phyloP scores from a whole-genome alignment of 441 rosid genomes.

The Cnidoscolus chayamansa region DNA sequence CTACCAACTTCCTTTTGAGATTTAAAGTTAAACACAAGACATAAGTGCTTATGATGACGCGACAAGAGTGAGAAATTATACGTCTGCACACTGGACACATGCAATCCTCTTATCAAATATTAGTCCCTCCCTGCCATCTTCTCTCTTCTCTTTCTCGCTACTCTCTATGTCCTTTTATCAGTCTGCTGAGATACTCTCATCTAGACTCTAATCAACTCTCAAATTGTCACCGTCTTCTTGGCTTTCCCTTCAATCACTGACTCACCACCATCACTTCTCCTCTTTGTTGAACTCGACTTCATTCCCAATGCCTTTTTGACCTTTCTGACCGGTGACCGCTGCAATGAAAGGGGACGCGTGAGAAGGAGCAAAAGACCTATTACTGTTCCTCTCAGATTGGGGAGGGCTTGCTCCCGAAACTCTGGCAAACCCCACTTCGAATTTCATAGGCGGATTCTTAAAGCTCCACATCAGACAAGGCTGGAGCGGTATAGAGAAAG shows the following conservation, averaged over 20 bases:
- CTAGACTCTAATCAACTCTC: conserved; percentile 87
- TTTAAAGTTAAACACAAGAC: no score
- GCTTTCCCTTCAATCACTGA: conserved; percentile 34
- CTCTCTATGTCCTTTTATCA: conserved; percentile 30
- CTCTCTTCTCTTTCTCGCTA: no score
- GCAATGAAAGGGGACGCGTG: conserved; percentile 35
- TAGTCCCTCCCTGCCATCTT: no score
- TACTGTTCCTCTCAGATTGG: conserved; percentile 46
- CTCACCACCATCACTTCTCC: conserved; percentile 32
- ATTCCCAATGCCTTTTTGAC: conserved; percentile 91
- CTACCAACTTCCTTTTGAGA: no score
- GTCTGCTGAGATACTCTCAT: conserved; percentile 75
- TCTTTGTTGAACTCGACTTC: conserved; percentile 37
- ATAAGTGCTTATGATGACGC: no score
- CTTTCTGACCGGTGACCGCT: conserved; percentile 91
- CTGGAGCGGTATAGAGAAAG: conserved; percentile 58
- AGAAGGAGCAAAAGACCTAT: conserved; percentile 17
- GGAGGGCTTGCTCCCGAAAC: conserved; percentile 66
- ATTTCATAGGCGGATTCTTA: conserved; percentile 79
- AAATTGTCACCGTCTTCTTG: conserved; percentile 64
- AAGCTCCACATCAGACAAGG: conserved; percentile 70
- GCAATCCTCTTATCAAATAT: no score
- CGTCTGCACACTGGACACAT: no score
- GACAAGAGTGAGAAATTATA: no score
- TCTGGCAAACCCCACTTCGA: conserved; percentile 77